These are phyloP conservation scores for Trebouxiophyceae sp. DNA, from an alignment of 163 green algal species.

Conservation along the genomic window DNA sequence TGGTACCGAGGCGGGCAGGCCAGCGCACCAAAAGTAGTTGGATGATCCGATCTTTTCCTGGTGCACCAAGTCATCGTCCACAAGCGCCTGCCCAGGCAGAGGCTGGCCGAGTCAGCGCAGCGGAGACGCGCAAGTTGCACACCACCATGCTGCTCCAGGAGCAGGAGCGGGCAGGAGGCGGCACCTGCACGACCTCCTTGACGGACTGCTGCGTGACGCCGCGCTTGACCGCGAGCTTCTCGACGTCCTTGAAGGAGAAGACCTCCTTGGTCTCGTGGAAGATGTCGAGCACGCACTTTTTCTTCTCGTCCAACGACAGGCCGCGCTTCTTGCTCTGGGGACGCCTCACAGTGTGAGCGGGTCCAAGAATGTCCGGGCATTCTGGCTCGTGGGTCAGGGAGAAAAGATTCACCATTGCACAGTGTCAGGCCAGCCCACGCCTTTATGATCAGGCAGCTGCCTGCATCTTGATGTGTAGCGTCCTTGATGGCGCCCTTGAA, in stretches of 20 bases:
- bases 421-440: no score
- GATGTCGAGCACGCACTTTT: constrained; percentile 53
- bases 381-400: no score
- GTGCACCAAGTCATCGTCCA: constrained; percentile 86
- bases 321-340: constrained; percentile 45
- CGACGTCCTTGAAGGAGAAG: constrained; percentile 83
- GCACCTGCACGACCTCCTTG: constrained; percentile 81
- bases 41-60: constrained; percentile 63
- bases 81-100: constrained; percentile 53
- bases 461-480: no score
- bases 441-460: no score
- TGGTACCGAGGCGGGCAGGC: no score
- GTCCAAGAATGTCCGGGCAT: no score
- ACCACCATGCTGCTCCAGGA: no score
- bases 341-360: no score
- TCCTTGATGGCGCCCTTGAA: no score
- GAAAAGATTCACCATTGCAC: no score
- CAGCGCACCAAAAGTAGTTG: constrained; percentile 87
- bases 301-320: constrained; percentile 59
- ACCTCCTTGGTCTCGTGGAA: constrained; percentile 81
- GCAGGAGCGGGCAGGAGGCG: not conserved
- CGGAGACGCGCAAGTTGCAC: no score
- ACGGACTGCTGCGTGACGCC: constrained; percentile 76
- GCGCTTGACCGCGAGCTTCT: constrained; percentile 74
- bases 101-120: no score